A percentile compares a stretch with the other conserved stretches of the same genome.
Evolutionary conservation across 208 protist genomes (phyloP).

Genomic region (Naegleria fowleri): DNA sequence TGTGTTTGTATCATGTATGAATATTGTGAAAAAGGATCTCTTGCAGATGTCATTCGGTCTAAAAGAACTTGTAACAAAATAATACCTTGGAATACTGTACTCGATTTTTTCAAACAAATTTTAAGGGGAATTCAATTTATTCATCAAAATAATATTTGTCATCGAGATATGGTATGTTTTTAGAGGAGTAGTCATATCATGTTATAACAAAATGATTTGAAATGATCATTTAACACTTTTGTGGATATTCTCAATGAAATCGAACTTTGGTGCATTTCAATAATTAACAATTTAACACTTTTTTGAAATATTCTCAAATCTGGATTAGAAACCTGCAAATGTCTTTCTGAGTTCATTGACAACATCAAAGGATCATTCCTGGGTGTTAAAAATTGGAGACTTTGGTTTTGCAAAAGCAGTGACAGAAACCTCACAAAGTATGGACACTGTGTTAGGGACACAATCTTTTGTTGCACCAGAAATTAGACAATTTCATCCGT

Average conservation of each 20-base stretch:
- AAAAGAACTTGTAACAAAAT: background rate
- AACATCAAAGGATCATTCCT: background rate
- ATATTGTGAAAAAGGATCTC: constrained; percentile 1
- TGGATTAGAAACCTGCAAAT: background rate
- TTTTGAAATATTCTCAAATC: too few relatives aligned
- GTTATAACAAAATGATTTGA: too few relatives aligned
- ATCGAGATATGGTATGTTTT: background rate
- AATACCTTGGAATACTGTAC: background rate
- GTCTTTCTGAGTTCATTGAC: background rate
- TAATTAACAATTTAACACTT: too few relatives aligned
- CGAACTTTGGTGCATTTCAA: too few relatives aligned
- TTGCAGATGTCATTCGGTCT: background rate
- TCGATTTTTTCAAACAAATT: background rate
- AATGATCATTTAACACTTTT: too few relatives aligned
- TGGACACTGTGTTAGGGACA: background rate
- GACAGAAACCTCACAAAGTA: background rate
- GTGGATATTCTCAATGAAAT: too few relatives aligned
- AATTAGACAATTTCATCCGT: background rate
- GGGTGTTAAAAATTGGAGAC: background rate
- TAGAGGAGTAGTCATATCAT: too few relatives aligned
- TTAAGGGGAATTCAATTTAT: background rate
- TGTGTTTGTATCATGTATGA: constrained; percentile 1
- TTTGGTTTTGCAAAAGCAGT: constrained; percentile 13
- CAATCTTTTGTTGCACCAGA: background rate
- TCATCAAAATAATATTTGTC: background rate